Evolutionary conservation across 2,329 filamentous ascomycete species (phyloP), one percentile per base, ranked within the genome.

Genomic region (Aspergillus persii): DNA sequence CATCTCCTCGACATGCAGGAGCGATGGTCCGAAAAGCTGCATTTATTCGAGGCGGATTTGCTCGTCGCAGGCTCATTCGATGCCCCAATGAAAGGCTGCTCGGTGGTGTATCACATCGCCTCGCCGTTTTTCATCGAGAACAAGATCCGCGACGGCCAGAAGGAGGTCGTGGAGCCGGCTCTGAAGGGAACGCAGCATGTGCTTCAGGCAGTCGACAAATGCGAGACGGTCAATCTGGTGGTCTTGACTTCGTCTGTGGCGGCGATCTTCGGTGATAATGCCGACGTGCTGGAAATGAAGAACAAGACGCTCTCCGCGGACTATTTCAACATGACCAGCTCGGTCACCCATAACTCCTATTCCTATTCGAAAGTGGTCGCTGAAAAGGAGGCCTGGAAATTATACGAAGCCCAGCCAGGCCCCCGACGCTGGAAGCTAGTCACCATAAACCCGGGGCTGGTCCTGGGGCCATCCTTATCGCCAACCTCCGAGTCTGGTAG

Each of bases 71-170:
- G 65, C 44, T 72, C 69, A 5, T 76, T 76, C 57, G 58, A 60
- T 4, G 52, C 64, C 6, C 67, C 73, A 15, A 66, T 72, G 48
- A 53, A 63, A 39, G 70, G 68, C 50, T 73, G 71, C 50, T 54
- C 63, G 4, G 67, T 70, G 2, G 69, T 77, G 12, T 68, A 74
- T 55, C 75, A 76, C 41, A 66, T 76, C 18, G 74, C 73, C 0
- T 72, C 74, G 8, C 74, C 74, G 1, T 76, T 76, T 39, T 60
- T 70, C 8, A 60, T 69, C 41, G 61, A 66, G 2, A 61, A 66
- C 23, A 61, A 65, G 50, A 69, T 71, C 53, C 64, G 60, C 18
- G 64, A 71, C 26, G 67, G 66, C 2, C 50, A 66, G 36, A 66
- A 63, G 23, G 64, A 70, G n/a, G 61, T 66, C 36, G 66, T 71